Percentiles rank a stretch among this genome's conserved stretches.
phyloP scores from a whole-genome alignment of 805 yeast species.

The Ogataea polymorpha region DNA sequence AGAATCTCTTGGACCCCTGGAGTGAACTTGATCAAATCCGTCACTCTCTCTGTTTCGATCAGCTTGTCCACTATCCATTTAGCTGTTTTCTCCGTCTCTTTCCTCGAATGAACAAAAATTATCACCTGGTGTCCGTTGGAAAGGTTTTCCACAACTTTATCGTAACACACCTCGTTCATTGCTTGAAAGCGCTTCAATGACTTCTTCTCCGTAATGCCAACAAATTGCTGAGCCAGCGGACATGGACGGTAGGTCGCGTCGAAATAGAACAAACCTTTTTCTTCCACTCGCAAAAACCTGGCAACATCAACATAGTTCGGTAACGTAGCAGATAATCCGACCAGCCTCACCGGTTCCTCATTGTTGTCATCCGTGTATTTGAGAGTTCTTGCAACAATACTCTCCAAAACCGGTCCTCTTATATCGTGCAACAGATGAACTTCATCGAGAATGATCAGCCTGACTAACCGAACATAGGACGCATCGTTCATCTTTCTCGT shows the following conservation, averaged over 20 bases:
- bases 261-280: slow-evolving; percentile 70
- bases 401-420: slow-evolving; percentile 92
- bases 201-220: slow-evolving; percentile 82
- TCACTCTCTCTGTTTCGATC: slow-evolving; percentile 49
- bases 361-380: slow-evolving; percentile 45
- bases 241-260: slow-evolving; percentile 87
- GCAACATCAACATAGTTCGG: slow-evolving; percentile 91
- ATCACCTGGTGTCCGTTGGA: slow-evolving; percentile 74
- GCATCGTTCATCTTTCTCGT: slow-evolving; percentile 77
- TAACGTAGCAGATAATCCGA: slow-evolving; percentile 89
- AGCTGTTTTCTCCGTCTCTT: slow-evolving; percentile 86
- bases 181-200: slow-evolving; percentile 76
- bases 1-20: slow-evolving; percentile 63
- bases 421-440: slow-evolving; percentile 89
- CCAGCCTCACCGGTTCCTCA: slow-evolving; percentile 51
- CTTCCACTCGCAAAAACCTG: slow-evolving; percentile 64
- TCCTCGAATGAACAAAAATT: slow-evolving; percentile 90
- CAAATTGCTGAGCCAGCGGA: slow-evolving; percentile 82
- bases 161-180: slow-evolving; percentile 88
- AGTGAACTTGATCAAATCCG: slow-evolving; percentile 42
- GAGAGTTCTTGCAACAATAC: slow-evolving; percentile 74
- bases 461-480: slow-evolving; percentile 60
- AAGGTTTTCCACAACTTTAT: slow-evolving; percentile 63
- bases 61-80: slow-evolving; percentile 64
- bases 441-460: slow-evolving; percentile 82